Conservation (phyloP, 768 basidiomycete species). For the Termitomyces sp. region DNA sequence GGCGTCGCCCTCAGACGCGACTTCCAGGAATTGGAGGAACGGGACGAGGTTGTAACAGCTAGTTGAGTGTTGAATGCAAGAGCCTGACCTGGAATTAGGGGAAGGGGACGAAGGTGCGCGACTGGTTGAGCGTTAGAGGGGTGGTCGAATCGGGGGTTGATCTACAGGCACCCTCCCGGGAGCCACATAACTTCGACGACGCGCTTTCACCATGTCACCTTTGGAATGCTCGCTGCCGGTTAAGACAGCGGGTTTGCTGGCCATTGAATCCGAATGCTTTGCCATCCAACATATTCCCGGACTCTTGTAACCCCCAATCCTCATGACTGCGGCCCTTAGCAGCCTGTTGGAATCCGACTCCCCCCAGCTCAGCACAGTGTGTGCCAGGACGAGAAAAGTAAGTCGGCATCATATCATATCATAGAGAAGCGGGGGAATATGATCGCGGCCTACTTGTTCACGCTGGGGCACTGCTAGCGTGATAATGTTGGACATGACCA, state of each 20-base stretch:
- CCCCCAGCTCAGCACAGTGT: not conserved
- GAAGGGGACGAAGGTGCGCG: not conserved
- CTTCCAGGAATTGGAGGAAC: not conserved
- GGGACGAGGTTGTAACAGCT: not conserved
- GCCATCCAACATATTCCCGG: not conserved
- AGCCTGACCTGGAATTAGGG: not conserved
- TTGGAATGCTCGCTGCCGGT: not conserved
- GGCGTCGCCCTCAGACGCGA: not conserved
- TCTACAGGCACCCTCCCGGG: not conserved
- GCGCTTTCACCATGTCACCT: not conserved
- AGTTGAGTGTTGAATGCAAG: not conserved
- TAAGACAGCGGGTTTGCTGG: not conserved
- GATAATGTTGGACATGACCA: not conserved
- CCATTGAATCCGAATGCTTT: too few relatives aligned
- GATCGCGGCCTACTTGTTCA: not conserved
- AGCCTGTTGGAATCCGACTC: not conserved
- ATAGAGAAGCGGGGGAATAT: not conserved
- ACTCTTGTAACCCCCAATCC: not conserved
- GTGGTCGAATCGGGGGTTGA: not conserved
- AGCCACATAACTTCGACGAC: not conserved
- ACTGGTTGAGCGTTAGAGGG: not conserved
- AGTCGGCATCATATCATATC: not conserved
- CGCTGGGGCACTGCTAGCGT: not conserved
- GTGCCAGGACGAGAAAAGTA: not conserved
- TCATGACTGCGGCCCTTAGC: not conserved